phyloP scores from a whole-genome alignment of 1,139 yeast genomes.

The Blastobotrys raffinosifermentans region DNA sequence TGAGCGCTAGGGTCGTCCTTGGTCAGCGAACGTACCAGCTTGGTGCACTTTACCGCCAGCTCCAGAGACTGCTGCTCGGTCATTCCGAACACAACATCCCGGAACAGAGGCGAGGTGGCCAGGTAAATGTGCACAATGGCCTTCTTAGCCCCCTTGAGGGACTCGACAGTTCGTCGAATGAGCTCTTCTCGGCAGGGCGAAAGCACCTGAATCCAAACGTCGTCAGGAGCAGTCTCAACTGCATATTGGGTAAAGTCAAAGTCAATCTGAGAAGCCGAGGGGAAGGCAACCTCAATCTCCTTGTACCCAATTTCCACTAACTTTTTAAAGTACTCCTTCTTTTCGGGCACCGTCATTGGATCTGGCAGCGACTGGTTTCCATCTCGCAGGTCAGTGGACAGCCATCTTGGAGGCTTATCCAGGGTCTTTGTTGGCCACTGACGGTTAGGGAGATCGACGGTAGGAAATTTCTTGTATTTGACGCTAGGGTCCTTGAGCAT shows the following conservation, averaged over 20 bases:
- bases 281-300: conserved; percentile 95
- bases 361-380: conserved; percentile 97
- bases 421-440: conserved; percentile 81
- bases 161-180: conserved; percentile 81
- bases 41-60: conserved; percentile 78
- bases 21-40: conserved; percentile 73
- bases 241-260: conserved; percentile 94
- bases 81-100: conserved; percentile 88
- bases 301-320: conserved; percentile 88
- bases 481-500: conserved; percentile 70
- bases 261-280: conserved; percentile 92
- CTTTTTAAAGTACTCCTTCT: conserved; percentile 80
- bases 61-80: conserved; percentile 70
- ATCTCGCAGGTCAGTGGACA: conserved; percentile 91
- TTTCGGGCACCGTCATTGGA: conserved; percentile 89
- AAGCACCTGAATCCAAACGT: conserved; percentile 85
- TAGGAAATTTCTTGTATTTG: conserved; percentile 68
- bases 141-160: conserved; percentile 79
- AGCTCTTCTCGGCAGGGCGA: conserved; percentile 91
- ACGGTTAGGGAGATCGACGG: conserved; percentile 65
- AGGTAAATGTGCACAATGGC: conserved; percentile 89
- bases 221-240: conserved; percentile 87
- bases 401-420: conserved; percentile 88
- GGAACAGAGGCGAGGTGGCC: conserved; percentile 86
- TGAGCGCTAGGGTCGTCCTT: conserved; percentile 75